These are phyloP conservation scores for Botrytis porri DNA, from an alignment of 2,329 filamentous ascomycete genomes.

Conservation along the genomic window DNA sequence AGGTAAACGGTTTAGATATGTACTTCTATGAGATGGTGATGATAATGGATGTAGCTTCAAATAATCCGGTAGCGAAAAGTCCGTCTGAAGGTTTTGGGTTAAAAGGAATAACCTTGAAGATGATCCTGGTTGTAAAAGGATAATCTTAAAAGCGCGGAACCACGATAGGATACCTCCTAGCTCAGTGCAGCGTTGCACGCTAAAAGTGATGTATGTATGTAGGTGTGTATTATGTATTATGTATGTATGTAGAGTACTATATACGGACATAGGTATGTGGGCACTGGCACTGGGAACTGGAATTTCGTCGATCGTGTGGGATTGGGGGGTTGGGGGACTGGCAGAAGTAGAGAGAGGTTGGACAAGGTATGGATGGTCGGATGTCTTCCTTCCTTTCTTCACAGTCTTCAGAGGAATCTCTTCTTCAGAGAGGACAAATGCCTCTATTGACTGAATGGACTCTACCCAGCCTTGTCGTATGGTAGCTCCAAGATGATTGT, in stretches of 20 bases:
- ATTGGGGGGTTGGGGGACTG: not conserved
- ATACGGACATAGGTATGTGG: not conserved
- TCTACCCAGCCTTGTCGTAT: not conserved
- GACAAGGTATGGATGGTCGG: not conserved
- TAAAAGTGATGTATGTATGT: slow-evolving; percentile 3
- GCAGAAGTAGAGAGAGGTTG: not conserved
- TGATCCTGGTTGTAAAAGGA: slow-evolving; percentile 8
- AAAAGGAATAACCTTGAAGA: slow-evolving; percentile 18
- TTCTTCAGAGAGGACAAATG: not conserved
- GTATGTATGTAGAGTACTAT: not conserved
- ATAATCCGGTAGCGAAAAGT: slow-evolving; percentile 16
- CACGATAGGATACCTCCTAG: not conserved
- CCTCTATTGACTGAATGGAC: not conserved
- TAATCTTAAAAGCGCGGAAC: not conserved
- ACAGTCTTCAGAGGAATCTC: not conserved
- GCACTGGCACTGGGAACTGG: not conserved
- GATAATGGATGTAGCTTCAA: slow-evolving; percentile 14
- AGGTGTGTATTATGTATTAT: not conserved
- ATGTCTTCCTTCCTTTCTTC: not conserved
- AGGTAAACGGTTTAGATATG: not conserved
- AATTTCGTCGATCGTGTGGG: not conserved
- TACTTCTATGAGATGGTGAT: slow-evolving; percentile 5
- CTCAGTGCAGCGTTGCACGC: slow-evolving; percentile 11
- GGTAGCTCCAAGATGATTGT: not conserved
- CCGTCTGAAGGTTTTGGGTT: slow-evolving; percentile 11